These are phyloP conservation scores for Vararia minispora DNA, from an alignment of 768 basidiomycete species.

Conservation along the genomic window DNA sequence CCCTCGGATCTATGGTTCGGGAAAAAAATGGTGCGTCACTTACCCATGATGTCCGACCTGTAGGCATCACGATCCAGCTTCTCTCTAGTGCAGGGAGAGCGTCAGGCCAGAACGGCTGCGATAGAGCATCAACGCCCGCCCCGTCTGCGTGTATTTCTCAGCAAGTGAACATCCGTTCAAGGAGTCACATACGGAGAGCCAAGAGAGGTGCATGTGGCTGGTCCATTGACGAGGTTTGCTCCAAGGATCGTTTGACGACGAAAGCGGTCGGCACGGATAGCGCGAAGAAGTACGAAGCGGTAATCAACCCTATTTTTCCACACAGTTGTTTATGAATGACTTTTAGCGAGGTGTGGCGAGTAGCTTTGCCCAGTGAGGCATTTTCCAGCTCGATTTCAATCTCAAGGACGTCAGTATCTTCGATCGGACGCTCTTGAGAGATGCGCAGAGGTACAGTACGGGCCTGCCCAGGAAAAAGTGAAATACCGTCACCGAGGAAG, in stretches of 20 bases:
- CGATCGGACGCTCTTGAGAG: too few species aligned
- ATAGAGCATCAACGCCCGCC: constrained; percentile 68
- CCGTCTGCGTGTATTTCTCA: constrained; percentile 45
- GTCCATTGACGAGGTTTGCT: constrained; percentile 16
- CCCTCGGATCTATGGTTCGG: background rate
- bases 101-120: constrained; percentile 45
- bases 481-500: background rate
- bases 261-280: constrained; percentile 46
- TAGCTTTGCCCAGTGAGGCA: too few species aligned
- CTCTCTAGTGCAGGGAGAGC: constrained; percentile 45
- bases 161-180: background rate
- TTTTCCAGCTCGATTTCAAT: too few species aligned
- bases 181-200: constrained; percentile 43
- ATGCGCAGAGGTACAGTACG: constrained; percentile 46
- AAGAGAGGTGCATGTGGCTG: constrained; percentile 39
- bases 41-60: constrained; percentile 82
- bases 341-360: too few species aligned
- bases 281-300: constrained; percentile 48
- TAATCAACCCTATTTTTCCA: too few species aligned
- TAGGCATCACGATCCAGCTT: constrained; percentile 74
- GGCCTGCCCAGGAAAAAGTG: constrained; percentile 9
- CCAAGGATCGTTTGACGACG: constrained; percentile 42
- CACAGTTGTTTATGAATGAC: too few species aligned
- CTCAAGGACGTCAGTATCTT: too few species aligned
- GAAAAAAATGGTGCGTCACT: constrained; percentile 3